These are phyloP conservation scores for Penicillium paradoxum DNA, from an alignment of 495 filamentous ascomycete species.

Conservation along the genomic window DNA sequence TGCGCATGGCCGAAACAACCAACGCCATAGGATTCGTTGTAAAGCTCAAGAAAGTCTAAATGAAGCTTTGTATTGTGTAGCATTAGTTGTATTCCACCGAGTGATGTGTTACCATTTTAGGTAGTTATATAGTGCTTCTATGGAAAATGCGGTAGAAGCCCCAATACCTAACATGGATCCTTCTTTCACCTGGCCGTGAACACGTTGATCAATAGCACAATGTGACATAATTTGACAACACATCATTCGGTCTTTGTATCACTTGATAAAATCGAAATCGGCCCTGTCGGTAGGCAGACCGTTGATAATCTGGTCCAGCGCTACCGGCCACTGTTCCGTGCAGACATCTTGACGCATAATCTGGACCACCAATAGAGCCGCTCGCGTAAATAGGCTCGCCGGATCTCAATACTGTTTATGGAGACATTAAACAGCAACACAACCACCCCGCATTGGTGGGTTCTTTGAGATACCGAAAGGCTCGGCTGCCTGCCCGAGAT, in stretches of 20 bases:
- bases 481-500: conserved; percentile 4
- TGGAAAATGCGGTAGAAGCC: too few species aligned
- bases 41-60: too few species aligned
- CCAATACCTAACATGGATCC: too few species aligned
- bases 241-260: background rate
- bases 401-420: background rate
- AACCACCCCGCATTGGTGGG: conserved; percentile 3
- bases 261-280: background rate
- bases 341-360: background rate
- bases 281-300: conserved; percentile 3
- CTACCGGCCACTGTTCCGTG: conserved; percentile 6
- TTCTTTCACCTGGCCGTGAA: too few species aligned
- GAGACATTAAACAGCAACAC: background rate
- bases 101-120: too few species aligned
- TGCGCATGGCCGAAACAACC: too few species aligned
- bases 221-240: background rate
- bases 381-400: background rate
- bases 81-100: too few species aligned
- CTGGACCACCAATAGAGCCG: background rate
- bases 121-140: too few species aligned
- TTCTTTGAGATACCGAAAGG: background rate
- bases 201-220: too few species aligned
- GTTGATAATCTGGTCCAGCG: conserved; percentile 1
- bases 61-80: too few species aligned
- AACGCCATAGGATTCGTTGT: too few species aligned